Evolutionary conservation across 1,284 basidiomycete genomes (phyloP).

Genomic region (Puccinia horiana): DNA sequence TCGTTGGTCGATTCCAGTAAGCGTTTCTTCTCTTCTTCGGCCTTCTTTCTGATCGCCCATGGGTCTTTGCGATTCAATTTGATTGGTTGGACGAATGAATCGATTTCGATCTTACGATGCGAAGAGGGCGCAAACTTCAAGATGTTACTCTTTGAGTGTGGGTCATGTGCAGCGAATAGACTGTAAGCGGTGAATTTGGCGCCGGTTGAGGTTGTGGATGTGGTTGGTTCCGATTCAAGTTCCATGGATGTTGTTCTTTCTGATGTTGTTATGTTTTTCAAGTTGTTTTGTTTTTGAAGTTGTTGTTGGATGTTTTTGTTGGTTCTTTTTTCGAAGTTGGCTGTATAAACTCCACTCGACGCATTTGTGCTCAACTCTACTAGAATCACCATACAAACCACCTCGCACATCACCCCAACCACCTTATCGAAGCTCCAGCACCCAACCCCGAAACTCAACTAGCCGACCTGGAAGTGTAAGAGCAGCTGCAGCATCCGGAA

Average conservation of each 20-base stretch:
- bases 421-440: too few species aligned
- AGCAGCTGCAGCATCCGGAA: too few species aligned
- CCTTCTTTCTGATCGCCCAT: slow-evolving; percentile 57
- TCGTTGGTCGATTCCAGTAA: slow-evolving; percentile 28
- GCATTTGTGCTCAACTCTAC: too few species aligned
- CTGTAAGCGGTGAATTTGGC: slow-evolving; percentile 10
- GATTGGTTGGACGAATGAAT: slow-evolving; percentile 63
- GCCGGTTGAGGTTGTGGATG: not conserved
- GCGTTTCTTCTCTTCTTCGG: slow-evolving; percentile 61
- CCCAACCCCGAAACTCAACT: too few species aligned
- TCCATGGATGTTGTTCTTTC: not conserved
- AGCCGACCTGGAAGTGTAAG: too few species aligned
- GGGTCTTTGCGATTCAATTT: slow-evolving; percentile 81
- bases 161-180: slow-evolving; percentile 33
- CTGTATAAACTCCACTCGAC: too few species aligned
- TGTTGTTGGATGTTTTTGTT: too few species aligned
- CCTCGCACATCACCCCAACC: too few species aligned
- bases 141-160: slow-evolving; percentile 40
- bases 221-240: not conserved
- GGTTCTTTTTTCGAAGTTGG: too few species aligned
- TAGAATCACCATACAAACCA: too few species aligned
- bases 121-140: slow-evolving; percentile 49
- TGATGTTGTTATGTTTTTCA: too few species aligned
- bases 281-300: too few species aligned
- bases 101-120: slow-evolving; percentile 2